Evolutionary conservation across 1,139 yeast genomes (phyloP), one percentile per base, ranked within the genome.

Genomic region (Debaryomyces coudertii): DNA sequence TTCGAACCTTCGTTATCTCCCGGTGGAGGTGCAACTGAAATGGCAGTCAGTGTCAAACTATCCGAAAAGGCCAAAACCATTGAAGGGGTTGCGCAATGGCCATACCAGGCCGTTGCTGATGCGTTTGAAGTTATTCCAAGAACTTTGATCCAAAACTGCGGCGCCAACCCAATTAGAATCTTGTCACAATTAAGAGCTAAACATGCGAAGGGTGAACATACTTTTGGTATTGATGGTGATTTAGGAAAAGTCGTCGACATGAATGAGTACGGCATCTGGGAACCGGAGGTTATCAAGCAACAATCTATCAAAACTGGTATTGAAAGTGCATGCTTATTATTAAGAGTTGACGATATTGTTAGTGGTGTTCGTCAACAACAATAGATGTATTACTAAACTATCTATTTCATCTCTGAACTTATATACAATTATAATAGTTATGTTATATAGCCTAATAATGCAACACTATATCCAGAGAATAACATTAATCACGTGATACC

Each of bases 1-100:
- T 85, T 93, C 58, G 96, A 93, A 66, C 99, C 99, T 43, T 83
- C 95, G 34, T 79, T 93, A 62, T 79, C 97, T 2, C 99, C 99
- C 43, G 99, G 99, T 57, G 99, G 99, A 48, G 99, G 99, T 61
- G 99, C 99, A 43, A 93, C 98, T 18, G 99, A 93, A 71, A 93
- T 95, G 98, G 99, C 99, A 1, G 92, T 95, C 42, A 80, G 95
- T 54, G 98, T 93, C 25, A 83, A 80, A 55, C 78, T 93, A 51
- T 80, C 96, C 9, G 97, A 93, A 65, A 86, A 83, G 72, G 97
- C 98, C 42, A 92, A 92, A 71, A 78, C 83, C 44, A 83, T 95
- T 56, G 97, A 90, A 68, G 99, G 99, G 48, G 87, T 93, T 48
- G 92, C 90, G 47, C 99, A 95, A 71, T 92, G 97, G 96, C 99